Base-by-base conservation (phyloP, 2,329 filamentous ascomycete genomes). In the Curvularia eragrostidis region DNA sequence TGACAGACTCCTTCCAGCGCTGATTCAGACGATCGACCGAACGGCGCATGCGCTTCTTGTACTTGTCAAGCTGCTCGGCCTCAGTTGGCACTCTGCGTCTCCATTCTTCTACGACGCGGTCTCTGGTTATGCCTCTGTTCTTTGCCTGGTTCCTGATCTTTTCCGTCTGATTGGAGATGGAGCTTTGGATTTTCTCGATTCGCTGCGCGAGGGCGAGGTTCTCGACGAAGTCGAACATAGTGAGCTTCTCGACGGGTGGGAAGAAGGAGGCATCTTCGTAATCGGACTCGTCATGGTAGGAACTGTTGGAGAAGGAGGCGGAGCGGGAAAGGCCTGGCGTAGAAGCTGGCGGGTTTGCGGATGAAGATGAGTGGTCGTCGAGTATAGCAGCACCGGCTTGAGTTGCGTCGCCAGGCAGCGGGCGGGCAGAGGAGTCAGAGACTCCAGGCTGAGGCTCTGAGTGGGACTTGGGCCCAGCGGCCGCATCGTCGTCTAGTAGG, bases 31-130 rank as follows among this genome's bases (percentile, higher is more conserved):
- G 90, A 69, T 97, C 93, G n/a, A 98, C 93, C 48, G 89, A 92
- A 48, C 85, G 84, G 65, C 89, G 89, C 92, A 98, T 95, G 58
- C 91, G 91, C 76, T 87, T 90, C 67, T 89, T 86, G 77, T 98
- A 98, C 69, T 91, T 91, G 43, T 96, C 92, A 55, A 98, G 85
- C 80, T 96, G 93, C 76, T 98, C 94, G 62, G 97, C 93, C 18
- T 93, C 90, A 3, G 91, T 89, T 2, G 93, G 93, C 9, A 96
- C 87, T 38, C 93, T 87, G 53, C 91, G 89, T 57, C 91, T 88
- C 92, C 91, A 96, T 80, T 98, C 91, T 66, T 96, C 93, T 23
- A 98, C 89, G 72, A 98, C 92, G 59, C 91, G 89, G 65, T 96
- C 89, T 71, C 89, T 91, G n/a, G 94, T 93, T 67, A 89, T 83